These are phyloP conservation scores for Syzygium aqueum DNA, from an alignment of 345 rosid genomes.

Conservation along the genomic window DNA sequence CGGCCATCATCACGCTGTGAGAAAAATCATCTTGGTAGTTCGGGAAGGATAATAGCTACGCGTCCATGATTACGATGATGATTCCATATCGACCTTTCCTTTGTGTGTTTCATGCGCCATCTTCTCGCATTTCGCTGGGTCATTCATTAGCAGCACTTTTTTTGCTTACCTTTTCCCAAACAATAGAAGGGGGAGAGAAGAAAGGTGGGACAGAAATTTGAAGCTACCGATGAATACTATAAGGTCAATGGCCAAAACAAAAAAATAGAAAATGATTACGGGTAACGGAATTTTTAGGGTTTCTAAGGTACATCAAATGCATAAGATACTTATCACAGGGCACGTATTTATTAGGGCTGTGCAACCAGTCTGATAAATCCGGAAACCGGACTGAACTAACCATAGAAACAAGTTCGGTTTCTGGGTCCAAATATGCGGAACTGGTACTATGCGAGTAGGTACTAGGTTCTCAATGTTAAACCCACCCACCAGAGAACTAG, in stretches of 20 bases:
- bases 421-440: accelerated
- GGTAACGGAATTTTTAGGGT: neutral
- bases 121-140: neutral
- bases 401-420: accelerated
- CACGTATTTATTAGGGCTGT: too few species aligned
- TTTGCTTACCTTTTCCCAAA: neutral
- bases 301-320: neutral
- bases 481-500: accelerated
- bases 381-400: accelerated
- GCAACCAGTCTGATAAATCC: neutral
- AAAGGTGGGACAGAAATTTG: neutral
- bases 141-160: neutral
- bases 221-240: neutral
- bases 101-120: neutral
- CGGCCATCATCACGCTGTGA: neutral
- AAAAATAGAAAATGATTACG: neutral
- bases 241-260: neutral
- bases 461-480: accelerated
- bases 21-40: neutral
- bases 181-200: neutral
- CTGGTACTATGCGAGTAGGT: accelerated
- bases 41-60: neutral
- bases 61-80: neutral
- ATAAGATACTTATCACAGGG: neutral
- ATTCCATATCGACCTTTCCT: neutral